These are phyloP conservation scores for Goniomonas avonlea DNA, from an alignment of 78 protist genomes.

Conservation along the genomic window DNA sequence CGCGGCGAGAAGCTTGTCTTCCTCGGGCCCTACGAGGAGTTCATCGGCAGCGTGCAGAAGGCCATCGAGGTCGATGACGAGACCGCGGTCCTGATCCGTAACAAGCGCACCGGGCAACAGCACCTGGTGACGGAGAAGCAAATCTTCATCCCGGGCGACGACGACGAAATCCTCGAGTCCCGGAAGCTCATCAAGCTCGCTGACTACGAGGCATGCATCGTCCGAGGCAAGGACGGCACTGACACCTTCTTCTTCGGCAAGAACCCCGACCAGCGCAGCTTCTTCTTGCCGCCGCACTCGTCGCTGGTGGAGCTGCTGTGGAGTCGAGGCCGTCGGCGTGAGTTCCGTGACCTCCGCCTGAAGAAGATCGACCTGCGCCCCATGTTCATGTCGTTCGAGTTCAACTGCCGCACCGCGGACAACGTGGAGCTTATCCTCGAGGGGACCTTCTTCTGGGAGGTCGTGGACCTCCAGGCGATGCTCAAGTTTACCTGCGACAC, in stretches of 20 bases:
- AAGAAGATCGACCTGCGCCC: background rate
- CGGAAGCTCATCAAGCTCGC: constrained; percentile 3
- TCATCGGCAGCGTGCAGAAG: background rate
- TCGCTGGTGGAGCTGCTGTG: background rate
- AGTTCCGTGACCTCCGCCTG: background rate
- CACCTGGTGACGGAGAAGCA: background rate
- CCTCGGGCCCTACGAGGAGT: background rate
- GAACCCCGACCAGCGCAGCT: background rate
- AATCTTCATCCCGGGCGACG: background rate
- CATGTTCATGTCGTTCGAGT: background rate
- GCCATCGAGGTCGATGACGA: background rate
- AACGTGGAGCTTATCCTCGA: background rate
- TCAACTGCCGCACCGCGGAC: background rate
- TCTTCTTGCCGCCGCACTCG: background rate
- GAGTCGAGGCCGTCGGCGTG: background rate
- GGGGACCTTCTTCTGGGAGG: constrained; percentile 6
- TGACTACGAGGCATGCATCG: constrained; percentile 10
- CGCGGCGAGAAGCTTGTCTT: background rate
- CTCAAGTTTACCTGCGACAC: background rate
- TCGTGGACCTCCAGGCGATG: background rate
- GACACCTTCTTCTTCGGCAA: background rate
- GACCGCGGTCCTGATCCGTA: background rate
- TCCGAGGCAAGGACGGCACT: background rate
- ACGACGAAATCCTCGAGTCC: background rate
- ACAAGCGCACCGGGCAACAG: constrained; percentile 4